Base-by-base conservation (phyloP, 306 rosid species). In the apple (Malus domestica) region DNA sequence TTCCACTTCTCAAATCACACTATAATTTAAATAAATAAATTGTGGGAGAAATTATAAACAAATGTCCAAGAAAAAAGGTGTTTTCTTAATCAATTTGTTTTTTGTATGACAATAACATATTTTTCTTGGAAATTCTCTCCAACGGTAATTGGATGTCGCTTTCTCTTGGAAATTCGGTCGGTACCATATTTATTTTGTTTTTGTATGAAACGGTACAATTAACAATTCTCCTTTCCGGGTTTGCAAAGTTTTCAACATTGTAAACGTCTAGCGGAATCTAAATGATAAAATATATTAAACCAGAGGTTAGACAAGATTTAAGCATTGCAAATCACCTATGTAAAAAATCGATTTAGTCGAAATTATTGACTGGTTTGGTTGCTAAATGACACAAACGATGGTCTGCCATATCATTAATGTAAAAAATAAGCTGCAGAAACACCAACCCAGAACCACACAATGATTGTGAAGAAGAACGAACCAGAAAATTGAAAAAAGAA, bases 321-420 rank as follows among this genome's bases (percentile, higher is more conserved):
- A 33, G 38, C 8, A 33, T 33, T 33, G 38, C 8, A 33, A 33
- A 33, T 33, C 38, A 33, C 38, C 38, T 5, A 33, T 6, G 8
- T 33, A 33, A 4, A 15, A 49, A 49, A 49, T 49, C 8, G 0
- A 0, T 15, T 49, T 0, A 14, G 19, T 0, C 0, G 0, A 49
- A 49, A 49, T 49, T 49, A 49, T 49, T 14, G 0, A 3, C 1
- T 49, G 3, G 0, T 49, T 49, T 0, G 55, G 6, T 15, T 49
- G 55, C 6, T 49, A 16, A 49, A 49, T 49, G 8, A 3, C 3
- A 49, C 7, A 49, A 49, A 6, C 1, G 1, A 14, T 49, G 1
- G 3, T 49, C 6, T 15, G 3, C 55, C 16, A 42, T 42, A 9
- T 42, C 12, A 42, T 42, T 9, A 9, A 1, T 42, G 12, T 42